These are phyloP conservation scores for Penicillium sp. DNA, from an alignment of 2,329 filamentous ascomycete genomes.

Conservation along the genomic window DNA sequence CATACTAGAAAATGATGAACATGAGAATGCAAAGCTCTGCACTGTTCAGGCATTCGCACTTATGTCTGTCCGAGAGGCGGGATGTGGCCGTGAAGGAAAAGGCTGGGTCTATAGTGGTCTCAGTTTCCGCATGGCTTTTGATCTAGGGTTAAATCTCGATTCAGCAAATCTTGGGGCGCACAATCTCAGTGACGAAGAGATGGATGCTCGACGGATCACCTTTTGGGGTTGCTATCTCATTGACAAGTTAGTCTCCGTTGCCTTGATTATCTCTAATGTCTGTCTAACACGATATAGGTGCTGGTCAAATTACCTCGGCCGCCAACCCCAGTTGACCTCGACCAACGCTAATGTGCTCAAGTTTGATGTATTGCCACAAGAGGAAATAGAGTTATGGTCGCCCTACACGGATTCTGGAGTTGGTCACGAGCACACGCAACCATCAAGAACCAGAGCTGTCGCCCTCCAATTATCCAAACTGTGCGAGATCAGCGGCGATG, in stretches of 20 bases:
- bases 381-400: slow-evolving; percentile 82
- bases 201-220: slow-evolving; percentile 84
- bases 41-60: slow-evolving; percentile 91
- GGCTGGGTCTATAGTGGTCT: slow-evolving; percentile 99
- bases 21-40: slow-evolving; percentile 81
- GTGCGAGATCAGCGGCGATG: slow-evolving; percentile 89
- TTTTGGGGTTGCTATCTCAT: slow-evolving; percentile 99
- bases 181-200: slow-evolving; percentile 74
- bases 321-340: slow-evolving; percentile 79
- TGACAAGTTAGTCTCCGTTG: slow-evolving; percentile 65
- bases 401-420: slow-evolving; percentile 84
- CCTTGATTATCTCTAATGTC: background rate
- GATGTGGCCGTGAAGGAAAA: slow-evolving; percentile 88
- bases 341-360: slow-evolving; percentile 80
- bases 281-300: slow-evolving; percentile 51
- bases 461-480: slow-evolving; percentile 77
- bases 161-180: slow-evolving; percentile 61
- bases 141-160: slow-evolving; percentile 87
- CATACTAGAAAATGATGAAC: slow-evolving; percentile 87
- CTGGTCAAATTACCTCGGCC: slow-evolving; percentile 95
- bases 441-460: slow-evolving; percentile 76
- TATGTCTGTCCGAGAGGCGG: slow-evolving; percentile 95
- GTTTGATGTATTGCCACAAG: slow-evolving; percentile 83
- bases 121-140: slow-evolving; percentile 96
- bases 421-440: slow-evolving; percentile 69